Conservation (phyloP, 371 early-diverging fungal species). For the Mucor irregularis region DNA sequence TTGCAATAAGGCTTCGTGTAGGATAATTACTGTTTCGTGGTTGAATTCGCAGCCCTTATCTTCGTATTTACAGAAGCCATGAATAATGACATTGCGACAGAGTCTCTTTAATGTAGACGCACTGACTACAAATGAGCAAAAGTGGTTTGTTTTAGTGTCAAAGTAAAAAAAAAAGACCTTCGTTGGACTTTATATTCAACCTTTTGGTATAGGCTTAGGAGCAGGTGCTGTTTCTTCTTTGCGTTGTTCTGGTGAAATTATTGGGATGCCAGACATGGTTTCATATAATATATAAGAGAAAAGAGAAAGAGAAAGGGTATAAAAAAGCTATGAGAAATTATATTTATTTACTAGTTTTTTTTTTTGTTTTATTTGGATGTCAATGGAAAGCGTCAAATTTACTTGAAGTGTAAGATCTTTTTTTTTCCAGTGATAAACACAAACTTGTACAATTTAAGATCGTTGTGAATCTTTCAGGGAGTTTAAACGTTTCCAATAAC, state of each 20-base stretch:
- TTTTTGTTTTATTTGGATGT: too few relatives aligned
- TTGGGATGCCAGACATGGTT: neutral
- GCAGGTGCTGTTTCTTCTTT: too few relatives aligned
- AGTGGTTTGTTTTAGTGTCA: neutral
- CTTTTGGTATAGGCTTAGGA: too few relatives aligned
- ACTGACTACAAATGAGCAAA: neutral
- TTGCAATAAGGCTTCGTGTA: too few relatives aligned
- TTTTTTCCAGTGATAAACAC: too few relatives aligned
- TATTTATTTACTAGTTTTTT: too few relatives aligned
- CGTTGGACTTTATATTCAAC: neutral
- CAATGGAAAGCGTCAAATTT: too few relatives aligned
- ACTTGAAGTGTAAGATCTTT: too few relatives aligned
- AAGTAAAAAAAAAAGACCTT: neutral
- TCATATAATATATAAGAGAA: neutral
- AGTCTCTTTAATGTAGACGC: slow-evolving; percentile 40
- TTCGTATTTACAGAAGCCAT: slow-evolving; percentile 86
- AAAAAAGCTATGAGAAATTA: too few relatives aligned
- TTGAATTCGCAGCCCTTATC: slow-evolving; percentile 86
- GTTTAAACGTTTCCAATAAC: too few relatives aligned
- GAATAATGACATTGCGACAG: slow-evolving; percentile 83
- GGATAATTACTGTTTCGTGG: slow-evolving; percentile 74
- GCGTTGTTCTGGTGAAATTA: neutral
- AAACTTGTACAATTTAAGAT: too few relatives aligned
- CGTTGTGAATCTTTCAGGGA: too few relatives aligned
- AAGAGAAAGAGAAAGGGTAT: neutral